Base-by-base conservation (phyloP, 176 grass and related monocot genomes). In the Coix lacrymajobi region DNA sequence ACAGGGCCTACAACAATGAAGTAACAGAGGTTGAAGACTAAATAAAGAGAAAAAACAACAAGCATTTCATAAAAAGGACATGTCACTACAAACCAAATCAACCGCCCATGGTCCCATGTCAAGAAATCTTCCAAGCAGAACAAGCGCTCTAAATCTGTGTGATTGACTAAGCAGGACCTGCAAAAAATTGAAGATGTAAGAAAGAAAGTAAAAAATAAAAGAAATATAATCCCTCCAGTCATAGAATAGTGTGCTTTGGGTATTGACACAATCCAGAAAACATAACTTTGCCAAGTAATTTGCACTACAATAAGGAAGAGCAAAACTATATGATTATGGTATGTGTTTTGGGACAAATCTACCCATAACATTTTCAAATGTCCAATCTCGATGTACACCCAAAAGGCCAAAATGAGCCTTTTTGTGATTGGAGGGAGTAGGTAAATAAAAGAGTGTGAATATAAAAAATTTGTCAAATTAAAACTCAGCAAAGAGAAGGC, bases 101-200 rank as follows among this genome's bases (percentile, higher is more conserved):
- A 99, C 96, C 30, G 96, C 96, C 96, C 96, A 99, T 78, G 96
- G 87, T 71, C 96, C 96, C 96, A 99, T 99, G 81, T 99, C 96
- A 87, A 99, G 91, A 81, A 99, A 99, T 89, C 91, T 99, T 90
- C 96, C 96, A 48, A 99, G 93, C 60, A 99, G 93, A 71, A 99
- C 96, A 84, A 99, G 86, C 1, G 96, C 96, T 73, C 89, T 90
- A 79, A 96, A 95, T 83, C 96, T 92, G 87, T 99, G 96, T 48
- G 92, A 96, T 57, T 99, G 96, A 77, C 96, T 99, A 51, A 95
- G 89, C 64, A 99, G 75, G 79, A 99, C 96, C 96, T 99, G 71
- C 64, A 83, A 74, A 84, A 71, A 86, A 62, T 15, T 76, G 12
- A 54, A 52, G 16, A 28, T 43, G 29, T 69, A 73, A 66, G 46